Evolutionary conservation across 2,329 filamentous ascomycete genomes (phyloP).

Genomic region (Botrytis tulipae): DNA sequence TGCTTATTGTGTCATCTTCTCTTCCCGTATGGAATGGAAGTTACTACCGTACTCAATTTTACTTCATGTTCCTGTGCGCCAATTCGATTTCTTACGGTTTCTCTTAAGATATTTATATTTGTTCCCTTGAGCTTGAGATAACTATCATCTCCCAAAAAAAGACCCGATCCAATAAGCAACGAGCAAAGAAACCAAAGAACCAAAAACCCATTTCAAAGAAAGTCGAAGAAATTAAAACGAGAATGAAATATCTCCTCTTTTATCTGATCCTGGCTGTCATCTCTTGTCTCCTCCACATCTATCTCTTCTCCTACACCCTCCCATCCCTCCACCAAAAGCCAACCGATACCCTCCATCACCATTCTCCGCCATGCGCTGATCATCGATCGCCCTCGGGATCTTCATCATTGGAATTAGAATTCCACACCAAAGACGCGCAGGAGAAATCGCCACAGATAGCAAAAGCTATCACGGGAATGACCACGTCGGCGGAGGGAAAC

Average conservation of each 20-base stretch:
- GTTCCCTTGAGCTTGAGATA: not conserved
- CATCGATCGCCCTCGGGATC: not conserved
- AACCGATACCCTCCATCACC: not conserved
- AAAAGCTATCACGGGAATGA: too few relatives aligned
- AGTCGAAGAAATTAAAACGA: not conserved
- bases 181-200: not conserved
- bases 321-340: too few relatives aligned
- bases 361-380: not conserved
- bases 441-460: too few relatives aligned
- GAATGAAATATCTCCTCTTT: conserved; percentile 2
- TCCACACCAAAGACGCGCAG: not conserved
- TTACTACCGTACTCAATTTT: not conserved
- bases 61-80: not conserved
- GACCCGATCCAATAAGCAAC: not conserved
- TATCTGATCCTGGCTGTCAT: not conserved
- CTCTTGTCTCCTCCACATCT: conserved; percentile 4
- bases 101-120: not conserved
- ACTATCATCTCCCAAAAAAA: not conserved
- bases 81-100: not conserved
- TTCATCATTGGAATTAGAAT: not conserved
- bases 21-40: not conserved
- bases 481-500: too few relatives aligned
- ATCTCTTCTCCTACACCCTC: conserved; percentile 2
- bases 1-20: not conserved
- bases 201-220: not conserved